Base-by-base conservation (phyloP, 202 grass and related monocot genomes). In the Panicum hallii region DNA sequence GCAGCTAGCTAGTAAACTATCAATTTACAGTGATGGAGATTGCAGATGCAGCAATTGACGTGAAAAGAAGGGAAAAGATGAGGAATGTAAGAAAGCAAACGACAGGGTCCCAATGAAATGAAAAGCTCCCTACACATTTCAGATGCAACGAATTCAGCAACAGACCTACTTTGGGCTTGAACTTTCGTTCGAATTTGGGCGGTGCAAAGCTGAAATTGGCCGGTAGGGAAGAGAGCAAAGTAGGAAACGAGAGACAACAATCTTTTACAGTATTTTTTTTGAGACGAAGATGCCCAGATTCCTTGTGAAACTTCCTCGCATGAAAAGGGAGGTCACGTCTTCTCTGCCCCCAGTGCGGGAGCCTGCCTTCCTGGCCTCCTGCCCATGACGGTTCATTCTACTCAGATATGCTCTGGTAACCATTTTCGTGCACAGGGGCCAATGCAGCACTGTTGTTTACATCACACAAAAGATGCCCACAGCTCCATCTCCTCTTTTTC, bases 261-360 rank as follows among this genome's bases (percentile, higher is more conserved):
- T 14, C n/a, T 79, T 64, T 72, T 4, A 1, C 44, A 28, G 11
- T 15, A 0, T 32, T 50, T 61, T 32, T 72, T 32, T 72, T 67
- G 41, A 47, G 52, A 60, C 4, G 22, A 56, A 62, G 72, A 84
- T 75, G 72, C 62, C 30, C 30, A 40, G 19, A 74, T 46, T 61
- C 49, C 22, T 12, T 45, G 71, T 41, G 64, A 89, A 89, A 82
- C 56, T 86, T 77, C 76, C 61, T 79, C 23, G 0, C 86, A 30
- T 53, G n/a, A 40, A 68, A 75, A 52, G n/a, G 28, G 1, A 2
- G 22, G 70, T 10, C 26, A 70, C 46, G 41, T 58, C 58, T 28
- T 77, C 22, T 47, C 20, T 40, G 3, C 13, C 20, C 7, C 36
- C 34, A 41, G 34, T 32, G 64, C 47, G n/a, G 13, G 23, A 12